Evolutionary conservation across 306 rosid genomes (phyloP).

Genomic region (Vigna nakashimae): DNA sequence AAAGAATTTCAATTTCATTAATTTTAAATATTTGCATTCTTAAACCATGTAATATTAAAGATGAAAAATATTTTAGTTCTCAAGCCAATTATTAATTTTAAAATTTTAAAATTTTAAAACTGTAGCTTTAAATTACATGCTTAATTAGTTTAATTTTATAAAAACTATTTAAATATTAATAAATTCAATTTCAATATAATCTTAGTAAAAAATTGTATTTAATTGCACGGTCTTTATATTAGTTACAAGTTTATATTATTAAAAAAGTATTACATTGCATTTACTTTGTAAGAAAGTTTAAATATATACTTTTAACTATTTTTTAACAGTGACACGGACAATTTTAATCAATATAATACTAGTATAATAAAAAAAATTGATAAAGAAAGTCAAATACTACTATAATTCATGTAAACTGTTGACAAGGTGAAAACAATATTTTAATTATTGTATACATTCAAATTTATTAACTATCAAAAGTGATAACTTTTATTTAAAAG

Average conservation of each 20-base stretch:
- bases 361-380: too few relatives aligned
- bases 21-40: too few relatives aligned
- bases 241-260: too few relatives aligned
- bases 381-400: background rate
- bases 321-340: background rate
- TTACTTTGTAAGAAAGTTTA: background rate
- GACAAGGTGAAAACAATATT: background rate
- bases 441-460: background rate
- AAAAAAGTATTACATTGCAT: background rate
- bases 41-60: background rate
- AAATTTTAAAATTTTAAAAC: background rate
- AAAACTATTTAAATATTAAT: background rate
- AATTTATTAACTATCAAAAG: background rate
- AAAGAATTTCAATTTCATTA: background rate
- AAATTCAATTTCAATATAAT: background rate
- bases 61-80: background rate
- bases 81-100: background rate
- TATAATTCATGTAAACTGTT: background rate
- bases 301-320: background rate
- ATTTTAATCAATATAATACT: too few relatives aligned
- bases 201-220: background rate
- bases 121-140: background rate
- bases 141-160: background rate
- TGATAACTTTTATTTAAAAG: background rate
- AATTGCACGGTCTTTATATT: background rate